Conservation (phyloP, 2,329 filamentous ascomycete species). For the Aureobasidium sp. region DNA sequence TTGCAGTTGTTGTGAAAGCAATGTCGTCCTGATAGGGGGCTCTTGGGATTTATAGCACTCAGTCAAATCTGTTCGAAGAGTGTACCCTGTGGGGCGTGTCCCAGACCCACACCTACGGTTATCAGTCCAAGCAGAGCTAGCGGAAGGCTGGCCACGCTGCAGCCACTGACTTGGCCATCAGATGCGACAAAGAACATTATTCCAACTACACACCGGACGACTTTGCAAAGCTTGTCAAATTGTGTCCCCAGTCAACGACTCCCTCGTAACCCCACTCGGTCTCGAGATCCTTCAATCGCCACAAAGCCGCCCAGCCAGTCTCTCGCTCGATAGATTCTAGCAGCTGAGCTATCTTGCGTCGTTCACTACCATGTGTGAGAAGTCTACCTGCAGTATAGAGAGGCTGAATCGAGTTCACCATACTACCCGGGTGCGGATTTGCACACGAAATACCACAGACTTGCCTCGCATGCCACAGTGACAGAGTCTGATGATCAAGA, state of each 20-base stretch:
- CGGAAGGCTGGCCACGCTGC: background rate
- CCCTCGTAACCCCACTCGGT: conserved; percentile 10
- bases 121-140: background rate
- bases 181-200: no score
- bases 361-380: background rate
- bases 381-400: conserved; percentile 9
- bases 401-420: conserved; percentile 14
- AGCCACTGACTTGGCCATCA: background rate
- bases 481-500: background rate
- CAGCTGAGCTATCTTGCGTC: conserved; percentile 6
- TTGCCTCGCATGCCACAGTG: conserved; percentile 12
- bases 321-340: background rate
- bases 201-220: conserved; percentile 3
- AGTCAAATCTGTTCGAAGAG: background rate
- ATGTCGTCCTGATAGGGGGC: background rate
- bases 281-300: conserved; percentile 3
- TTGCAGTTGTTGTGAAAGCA: background rate
- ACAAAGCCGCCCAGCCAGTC: conserved; percentile 11
- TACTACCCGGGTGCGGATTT: conserved; percentile 8
- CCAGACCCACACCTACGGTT: background rate
- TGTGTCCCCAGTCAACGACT: background rate
- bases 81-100: background rate
- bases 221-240: background rate
- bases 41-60: background rate
- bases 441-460: conserved; percentile 10